phyloP scores from a whole-genome alignment of 495 filamentous ascomycete species.

The Podospora pseudopauciseta region DNA sequence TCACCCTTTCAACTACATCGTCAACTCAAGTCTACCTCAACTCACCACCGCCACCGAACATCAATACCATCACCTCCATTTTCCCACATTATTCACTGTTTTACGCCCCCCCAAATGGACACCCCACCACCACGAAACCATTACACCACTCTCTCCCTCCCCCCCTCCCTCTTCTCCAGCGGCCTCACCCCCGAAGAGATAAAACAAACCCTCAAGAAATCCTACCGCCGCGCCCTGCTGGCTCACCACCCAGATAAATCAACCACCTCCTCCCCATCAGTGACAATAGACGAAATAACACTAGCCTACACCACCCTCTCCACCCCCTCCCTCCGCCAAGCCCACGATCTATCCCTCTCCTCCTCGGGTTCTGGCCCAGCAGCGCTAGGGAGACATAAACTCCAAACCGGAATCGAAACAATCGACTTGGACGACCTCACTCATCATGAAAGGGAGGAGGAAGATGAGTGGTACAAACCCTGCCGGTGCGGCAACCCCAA shows the following conservation, averaged over 20 bases:
- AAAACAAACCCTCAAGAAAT: slow-evolving; percentile 53
- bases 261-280: slow-evolving; percentile 4
- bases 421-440: slow-evolving; percentile 39
- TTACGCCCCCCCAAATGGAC: neutral
- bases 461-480: slow-evolving; percentile 54
- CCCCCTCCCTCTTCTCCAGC: slow-evolving; percentile 27
- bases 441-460: slow-evolving; percentile 43
- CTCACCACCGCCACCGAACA: too few species aligned
- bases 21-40: too few species aligned
- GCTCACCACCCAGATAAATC: slow-evolving; percentile 78
- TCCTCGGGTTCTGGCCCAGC: slow-evolving; percentile 9
- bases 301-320: slow-evolving; percentile 70
- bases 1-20: too few species aligned
- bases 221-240: slow-evolving; percentile 76
- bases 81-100: too few species aligned
- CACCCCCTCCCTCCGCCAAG: slow-evolving; percentile 50
- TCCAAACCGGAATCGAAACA: slow-evolving; percentile 68
- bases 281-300: slow-evolving; percentile 75
- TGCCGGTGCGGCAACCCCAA: slow-evolving; percentile 79
- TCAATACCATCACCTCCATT: too few species aligned
- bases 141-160: slow-evolving; percentile 45
- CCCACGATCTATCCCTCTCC: slow-evolving; percentile 60
- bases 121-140: slow-evolving; percentile 29
- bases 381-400: slow-evolving; percentile 23
- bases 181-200: slow-evolving; percentile 10